Base-by-base conservation (phyloP, 2,329 filamentous ascomycete genomes). In the Trichoderma endophyticum region DNA sequence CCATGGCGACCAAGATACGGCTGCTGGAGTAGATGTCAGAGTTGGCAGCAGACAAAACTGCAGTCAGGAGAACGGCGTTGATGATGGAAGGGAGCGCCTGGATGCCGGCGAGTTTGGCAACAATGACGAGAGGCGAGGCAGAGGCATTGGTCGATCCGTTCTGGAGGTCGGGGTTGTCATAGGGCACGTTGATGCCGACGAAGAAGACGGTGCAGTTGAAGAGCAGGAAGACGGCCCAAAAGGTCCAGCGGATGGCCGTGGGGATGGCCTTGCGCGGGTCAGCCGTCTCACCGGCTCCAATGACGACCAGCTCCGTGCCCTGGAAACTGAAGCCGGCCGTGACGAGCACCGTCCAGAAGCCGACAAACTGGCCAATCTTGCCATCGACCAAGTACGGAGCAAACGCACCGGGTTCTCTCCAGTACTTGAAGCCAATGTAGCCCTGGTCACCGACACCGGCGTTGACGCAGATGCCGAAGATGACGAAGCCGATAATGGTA, bases 21-120 rank as follows among this genome's bases (percentile, higher is more conserved):
- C 88, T 91, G 72, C 89, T 90, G 56, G 91, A 92, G 82, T 93
- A 93, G 72, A 94, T 86, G 81, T 93, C 93, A 15, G 91, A 92
- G 82, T 92, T 93, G 73, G 91, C 93, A 6, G 93, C 92, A 0
- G 92, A 93, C 75, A 94, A 89, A 8, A 94, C 93, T 3, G 92
- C 92, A 0, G 92, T 93, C 26, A 95, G 84, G 11, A 95, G 88
- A 8, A 94, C 90, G 18, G 89, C 92, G 80, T 95, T 95, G 84
- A 95, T 90, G 78, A 95, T 90, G 76, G 88, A 84, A 6, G 89
- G 87, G 4, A 93, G 86, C 4, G 88, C 86, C 8, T 83, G 82
- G 71, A 93, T 89, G 54, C 91, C 91, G 34, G 91, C 91, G 21
- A 88, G 84, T 39, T 85, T 83, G 48, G 86, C 87, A 34, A 87